Evolutionary conservation across 1,139 yeast species (phyloP), one percentile per base, ranked within the genome.

Genomic region (Pichia sp.): DNA sequence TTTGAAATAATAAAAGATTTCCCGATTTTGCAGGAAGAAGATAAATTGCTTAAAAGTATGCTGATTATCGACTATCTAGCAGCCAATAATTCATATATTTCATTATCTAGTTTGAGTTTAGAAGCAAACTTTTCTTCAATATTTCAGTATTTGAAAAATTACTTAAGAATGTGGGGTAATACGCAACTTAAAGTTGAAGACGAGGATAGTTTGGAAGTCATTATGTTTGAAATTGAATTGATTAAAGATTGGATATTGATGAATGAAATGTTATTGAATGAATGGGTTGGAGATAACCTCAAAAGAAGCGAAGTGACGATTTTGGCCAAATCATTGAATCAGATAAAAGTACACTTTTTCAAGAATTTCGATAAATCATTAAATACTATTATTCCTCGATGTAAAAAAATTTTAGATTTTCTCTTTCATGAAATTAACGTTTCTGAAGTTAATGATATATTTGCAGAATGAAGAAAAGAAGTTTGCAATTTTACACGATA

Each of bases 1-100:
- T 50, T 43, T 36, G 42, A 52, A 15, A 38, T 52, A 3, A 41
- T 55, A 8, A 43, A 43, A 30, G 48, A 45, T 28, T 17, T 53
- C 11, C 20, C 19, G 4, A 17, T 33, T 5, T 18, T 12, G 8
- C 30, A 35, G 4, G 22, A 45, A n/a, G 35, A 40, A 18, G 36
- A 35, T 11, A 28, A 44, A 15, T 45, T 28, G 4, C 36, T 44
- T 18, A 37, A 47, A 31, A 32, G 41, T 10, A 46, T 45, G 42
- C 25, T 54, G 15, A 40, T 48, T 19, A 14, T 51, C 10, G 34
- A 36, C 12, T 51, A 40, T 36, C 19, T n/a, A n/a, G n/a, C n/a
- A n/a, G n/a, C n/a, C n/a, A n/a, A n/a, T n/a, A n/a, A n/a, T n/a
- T n/a, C n/a, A n/a, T n/a, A n/a, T n/a, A n/a, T n/a, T n/a, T n/a